These are phyloP conservation scores for Eimeria sp. DNA, from an alignment of 169 alveolate species.

Conservation along the genomic window DNA sequence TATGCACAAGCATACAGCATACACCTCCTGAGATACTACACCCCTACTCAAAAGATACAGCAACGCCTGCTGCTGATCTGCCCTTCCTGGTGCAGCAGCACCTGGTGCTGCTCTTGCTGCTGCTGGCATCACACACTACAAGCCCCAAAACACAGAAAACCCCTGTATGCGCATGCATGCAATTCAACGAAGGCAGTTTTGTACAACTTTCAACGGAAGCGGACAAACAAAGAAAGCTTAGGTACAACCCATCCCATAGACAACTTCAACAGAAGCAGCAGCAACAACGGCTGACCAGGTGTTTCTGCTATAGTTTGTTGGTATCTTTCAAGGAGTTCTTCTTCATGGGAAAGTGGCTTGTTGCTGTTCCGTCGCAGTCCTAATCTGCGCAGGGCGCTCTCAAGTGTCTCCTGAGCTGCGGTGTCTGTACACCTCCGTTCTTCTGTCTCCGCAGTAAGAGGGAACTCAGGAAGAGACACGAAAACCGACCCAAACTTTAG, in stretches of 20 bases:
- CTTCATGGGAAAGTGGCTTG: background rate
- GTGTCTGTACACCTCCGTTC: background rate
- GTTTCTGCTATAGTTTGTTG: background rate
- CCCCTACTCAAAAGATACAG: too few relatives aligned
- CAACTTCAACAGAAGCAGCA: background rate
- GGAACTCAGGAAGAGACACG: background rate
- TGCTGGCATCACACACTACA: too few relatives aligned
- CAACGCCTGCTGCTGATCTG: too few relatives aligned
- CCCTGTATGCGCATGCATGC: too few relatives aligned
- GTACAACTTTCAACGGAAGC: too few relatives aligned
- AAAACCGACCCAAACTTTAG: slow-evolving; percentile 5
- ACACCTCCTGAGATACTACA: too few relatives aligned
- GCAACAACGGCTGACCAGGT: slow-evolving; percentile 34
- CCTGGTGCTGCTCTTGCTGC: too few relatives aligned
- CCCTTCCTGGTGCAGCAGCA: too few relatives aligned
- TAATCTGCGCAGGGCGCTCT: background rate
- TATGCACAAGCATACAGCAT: too few relatives aligned
- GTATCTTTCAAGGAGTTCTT: background rate
- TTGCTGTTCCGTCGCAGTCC: background rate
- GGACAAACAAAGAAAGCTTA: too few relatives aligned
- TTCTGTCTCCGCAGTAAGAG: slow-evolving; percentile 1
- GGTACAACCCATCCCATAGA: background rate
- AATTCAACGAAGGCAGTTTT: too few relatives aligned
- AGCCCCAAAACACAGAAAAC: too few relatives aligned
- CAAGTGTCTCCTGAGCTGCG: background rate